Evolutionary conservation across 148 eudicot species (phyloP).

Genomic region (Vaccinium darrowii): DNA sequence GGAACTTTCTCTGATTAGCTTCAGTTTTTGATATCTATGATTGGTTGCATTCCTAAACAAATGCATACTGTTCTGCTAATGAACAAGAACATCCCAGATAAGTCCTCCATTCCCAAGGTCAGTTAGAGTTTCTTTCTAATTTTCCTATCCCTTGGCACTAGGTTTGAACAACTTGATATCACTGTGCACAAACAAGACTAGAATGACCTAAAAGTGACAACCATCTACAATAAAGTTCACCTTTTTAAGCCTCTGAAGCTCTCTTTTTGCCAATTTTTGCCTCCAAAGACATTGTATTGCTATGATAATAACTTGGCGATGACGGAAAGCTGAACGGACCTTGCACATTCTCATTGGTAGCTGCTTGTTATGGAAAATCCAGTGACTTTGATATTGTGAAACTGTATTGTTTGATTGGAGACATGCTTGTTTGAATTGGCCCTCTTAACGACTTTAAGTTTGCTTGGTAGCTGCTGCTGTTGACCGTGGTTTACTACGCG

Average conservation of each 20-base stretch:
- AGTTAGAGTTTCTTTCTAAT: background rate
- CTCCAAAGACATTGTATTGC: constrained; percentile 91
- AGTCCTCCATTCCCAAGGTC: background rate
- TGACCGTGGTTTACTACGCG: too few relatives aligned
- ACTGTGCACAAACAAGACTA: background rate
- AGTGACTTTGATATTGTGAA: too few relatives aligned
- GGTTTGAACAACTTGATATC: background rate
- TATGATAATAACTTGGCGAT: constrained; percentile 62
- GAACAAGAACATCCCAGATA: background rate
- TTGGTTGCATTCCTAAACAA: too few relatives aligned
- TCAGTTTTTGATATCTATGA: too few relatives aligned
- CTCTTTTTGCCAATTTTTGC: constrained; percentile 69
- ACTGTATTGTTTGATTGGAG: too few relatives aligned
- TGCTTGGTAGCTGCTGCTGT: too few relatives aligned
- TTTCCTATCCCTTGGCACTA: background rate
- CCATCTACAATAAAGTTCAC: constrained; percentile 30
- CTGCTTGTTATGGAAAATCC: too few relatives aligned
- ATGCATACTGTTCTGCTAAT: background rate
- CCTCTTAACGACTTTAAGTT: too few relatives aligned
- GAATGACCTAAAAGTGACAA: background rate
- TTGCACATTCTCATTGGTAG: constrained; percentile 52
- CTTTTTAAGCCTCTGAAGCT: constrained; percentile 71
- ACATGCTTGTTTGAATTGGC: too few relatives aligned
- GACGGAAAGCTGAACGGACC: constrained; percentile 56
- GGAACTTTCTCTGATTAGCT: too few relatives aligned